phyloP scores from a whole-genome alignment of 208 protist genomes.

The Leishmania guyanensis region DNA sequence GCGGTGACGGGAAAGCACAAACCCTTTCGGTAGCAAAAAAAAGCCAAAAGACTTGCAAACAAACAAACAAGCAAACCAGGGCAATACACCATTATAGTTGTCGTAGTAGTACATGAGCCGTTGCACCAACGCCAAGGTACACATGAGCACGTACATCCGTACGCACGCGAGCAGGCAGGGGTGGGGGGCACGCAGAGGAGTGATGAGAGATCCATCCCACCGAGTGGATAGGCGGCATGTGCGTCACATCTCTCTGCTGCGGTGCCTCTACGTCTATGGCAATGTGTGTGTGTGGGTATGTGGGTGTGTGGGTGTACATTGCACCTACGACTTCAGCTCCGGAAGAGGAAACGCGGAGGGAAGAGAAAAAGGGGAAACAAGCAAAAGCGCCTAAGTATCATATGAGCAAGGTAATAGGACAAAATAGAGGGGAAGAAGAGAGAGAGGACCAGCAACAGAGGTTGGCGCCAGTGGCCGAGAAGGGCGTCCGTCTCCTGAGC shows the following conservation, averaged over 20 bases:
- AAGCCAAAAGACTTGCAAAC: constrained; percentile 1
- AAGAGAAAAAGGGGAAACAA: background rate
- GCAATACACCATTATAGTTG: background rate
- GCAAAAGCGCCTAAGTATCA: background rate
- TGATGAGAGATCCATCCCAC: background rate
- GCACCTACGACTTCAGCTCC: background rate
- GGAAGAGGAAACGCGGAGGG: background rate
- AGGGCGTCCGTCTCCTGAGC: background rate
- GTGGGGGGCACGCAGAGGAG: background rate
- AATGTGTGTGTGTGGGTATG: background rate
- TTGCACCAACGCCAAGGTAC: background rate
- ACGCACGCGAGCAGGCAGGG: background rate
- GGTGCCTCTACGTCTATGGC: background rate
- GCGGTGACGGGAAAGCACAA: background rate
- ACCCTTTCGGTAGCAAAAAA: background rate
- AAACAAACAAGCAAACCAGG: constrained; percentile 4
- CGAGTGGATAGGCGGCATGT: background rate
- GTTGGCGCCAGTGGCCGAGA: background rate
- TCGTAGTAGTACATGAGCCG: constrained; percentile 8
- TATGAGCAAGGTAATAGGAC: background rate
- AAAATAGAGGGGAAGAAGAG: background rate
- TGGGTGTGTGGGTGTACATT: background rate
- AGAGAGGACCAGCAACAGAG: background rate
- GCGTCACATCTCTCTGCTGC: background rate
- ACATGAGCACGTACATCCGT: background rate